phyloP scores from a whole-genome alignment of 345 rosid species.

The Camelina hispida region DNA sequence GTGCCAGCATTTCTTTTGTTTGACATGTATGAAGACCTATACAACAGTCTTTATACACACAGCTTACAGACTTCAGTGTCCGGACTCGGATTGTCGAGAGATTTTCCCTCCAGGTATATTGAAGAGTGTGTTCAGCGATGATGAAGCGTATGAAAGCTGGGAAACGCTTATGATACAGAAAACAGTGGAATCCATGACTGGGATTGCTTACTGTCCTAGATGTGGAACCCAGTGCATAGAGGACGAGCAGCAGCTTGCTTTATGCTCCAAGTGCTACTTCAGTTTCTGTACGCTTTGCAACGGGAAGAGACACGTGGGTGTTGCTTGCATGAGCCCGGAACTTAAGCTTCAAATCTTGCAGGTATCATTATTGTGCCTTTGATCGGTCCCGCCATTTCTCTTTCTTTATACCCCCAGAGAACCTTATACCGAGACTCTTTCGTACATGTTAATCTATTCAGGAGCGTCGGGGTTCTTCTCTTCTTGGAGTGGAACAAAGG shows the following conservation, averaged over 20 bases:
- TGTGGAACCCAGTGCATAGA: constrained; percentile 89
- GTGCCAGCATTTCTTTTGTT: constrained; percentile 84
- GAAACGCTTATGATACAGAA: constrained; percentile 81
- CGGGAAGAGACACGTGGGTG: constrained; percentile 72
- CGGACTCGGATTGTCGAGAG: constrained; percentile 65
- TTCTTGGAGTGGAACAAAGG: constrained; percentile 55
- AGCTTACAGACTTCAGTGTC: constrained; percentile 74
- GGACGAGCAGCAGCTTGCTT: constrained; percentile 82
- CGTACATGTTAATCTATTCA: constrained; percentile 35
- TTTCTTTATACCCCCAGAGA: neutral
- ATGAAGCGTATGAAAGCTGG: constrained; percentile 74
- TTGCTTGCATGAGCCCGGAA: constrained; percentile 69
- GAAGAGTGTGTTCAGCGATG: constrained; percentile 67
- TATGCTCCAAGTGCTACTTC: constrained; percentile 84
- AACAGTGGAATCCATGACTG: constrained; percentile 81
- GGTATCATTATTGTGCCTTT: constrained; percentile 49
- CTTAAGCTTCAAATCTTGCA: constrained; percentile 69
- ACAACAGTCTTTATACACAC: constrained; percentile 77
- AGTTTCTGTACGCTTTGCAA: constrained; percentile 85
- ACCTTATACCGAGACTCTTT: neutral
- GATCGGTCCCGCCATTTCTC: neutral
- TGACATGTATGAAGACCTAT: constrained; percentile 76
- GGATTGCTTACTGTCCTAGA: constrained; percentile 78
- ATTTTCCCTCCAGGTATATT: constrained; percentile 72
- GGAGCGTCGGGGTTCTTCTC: constrained; percentile 74